phyloP scores from a whole-genome alignment of 768 basidiomycete genomes.

The Podaxis sp. region DNA sequence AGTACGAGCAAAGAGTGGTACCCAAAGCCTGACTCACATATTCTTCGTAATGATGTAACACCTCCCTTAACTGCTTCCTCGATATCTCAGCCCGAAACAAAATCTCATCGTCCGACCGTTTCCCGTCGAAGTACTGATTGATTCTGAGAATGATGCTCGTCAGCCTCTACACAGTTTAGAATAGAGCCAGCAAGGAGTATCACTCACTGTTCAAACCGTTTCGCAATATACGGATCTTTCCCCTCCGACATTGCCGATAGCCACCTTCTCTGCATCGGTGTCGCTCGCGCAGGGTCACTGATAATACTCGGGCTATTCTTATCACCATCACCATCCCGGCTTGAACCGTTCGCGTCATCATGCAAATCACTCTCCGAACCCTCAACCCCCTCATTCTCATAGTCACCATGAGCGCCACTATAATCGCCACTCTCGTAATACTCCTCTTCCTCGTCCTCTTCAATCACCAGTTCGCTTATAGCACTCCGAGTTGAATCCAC shows the following conservation, averaged over 20 bases:
- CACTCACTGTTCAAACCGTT: slow-evolving; percentile 75
- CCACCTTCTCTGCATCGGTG: slow-evolving; percentile 76
- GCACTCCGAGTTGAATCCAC: slow-evolving; percentile 38
- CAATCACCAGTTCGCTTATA: slow-evolving; percentile 35
- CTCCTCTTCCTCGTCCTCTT: slow-evolving; percentile 31
- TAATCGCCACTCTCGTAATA: slow-evolving; percentile 17
- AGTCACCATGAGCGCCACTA: slow-evolving; percentile 16
- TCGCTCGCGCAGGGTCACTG: slow-evolving; percentile 77
- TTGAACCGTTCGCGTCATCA: slow-evolving; percentile 29
- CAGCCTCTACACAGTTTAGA: background rate
- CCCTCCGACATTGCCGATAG: slow-evolving; percentile 87
- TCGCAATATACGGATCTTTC: slow-evolving; percentile 63
- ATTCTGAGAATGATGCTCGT: slow-evolving; percentile 46
- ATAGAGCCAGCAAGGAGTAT: background rate
- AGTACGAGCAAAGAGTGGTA: background rate
- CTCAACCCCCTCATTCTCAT: slow-evolving; percentile 23
- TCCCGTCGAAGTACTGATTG: slow-evolving; percentile 92
- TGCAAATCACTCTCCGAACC: slow-evolving; percentile 31
- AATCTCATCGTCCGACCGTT: slow-evolving; percentile 89
- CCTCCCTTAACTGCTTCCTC: slow-evolving; percentile 76
- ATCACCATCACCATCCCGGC: slow-evolving; percentile 47
- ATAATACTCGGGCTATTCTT: slow-evolving; percentile 62
- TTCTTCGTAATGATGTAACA: slow-evolving; percentile 83
- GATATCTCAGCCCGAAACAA: slow-evolving; percentile 84
- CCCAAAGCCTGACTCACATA: slow-evolving; percentile 50